phyloP scores from a whole-genome alignment of 2,329 filamentous ascomycete species.

The Ilyonectria robusta region DNA sequence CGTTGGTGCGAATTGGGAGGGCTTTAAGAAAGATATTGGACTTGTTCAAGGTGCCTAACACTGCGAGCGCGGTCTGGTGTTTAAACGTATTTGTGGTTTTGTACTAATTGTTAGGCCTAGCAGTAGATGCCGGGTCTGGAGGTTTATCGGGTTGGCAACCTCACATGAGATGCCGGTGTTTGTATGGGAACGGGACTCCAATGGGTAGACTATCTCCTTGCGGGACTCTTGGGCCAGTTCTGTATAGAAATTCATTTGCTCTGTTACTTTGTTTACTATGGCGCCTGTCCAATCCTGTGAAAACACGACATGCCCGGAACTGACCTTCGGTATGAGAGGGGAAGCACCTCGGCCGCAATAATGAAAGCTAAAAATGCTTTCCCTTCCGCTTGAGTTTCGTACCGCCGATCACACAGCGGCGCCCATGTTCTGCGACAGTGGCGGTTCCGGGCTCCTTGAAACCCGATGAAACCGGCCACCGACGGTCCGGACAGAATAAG shows the following conservation, averaged over 20 bases:
- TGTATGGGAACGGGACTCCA: neutral
- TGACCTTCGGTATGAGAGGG: neutral
- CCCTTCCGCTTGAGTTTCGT: neutral
- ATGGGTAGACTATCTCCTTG: neutral
- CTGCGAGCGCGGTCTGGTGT: neutral
- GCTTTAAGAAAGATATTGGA: neutral
- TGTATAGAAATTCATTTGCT: constrained; percentile 18
- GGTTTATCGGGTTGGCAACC: constrained; percentile 4
- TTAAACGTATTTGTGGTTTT: neutral
- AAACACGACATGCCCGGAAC: neutral
- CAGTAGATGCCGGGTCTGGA: neutral
- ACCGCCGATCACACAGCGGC: constrained; percentile 2
- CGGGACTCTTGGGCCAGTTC: neutral
- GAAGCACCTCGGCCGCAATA: neutral
- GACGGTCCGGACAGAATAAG: neutral
- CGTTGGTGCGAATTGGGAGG: neutral
- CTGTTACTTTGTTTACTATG: neutral
- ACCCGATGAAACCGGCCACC: constrained; percentile 24
- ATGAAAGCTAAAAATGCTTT: neutral
- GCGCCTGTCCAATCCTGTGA: constrained; percentile 1
- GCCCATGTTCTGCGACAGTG: constrained; percentile 5
- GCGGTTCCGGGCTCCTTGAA: constrained; percentile 4
- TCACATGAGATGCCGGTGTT: constrained; percentile 4
- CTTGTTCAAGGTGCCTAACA: neutral
- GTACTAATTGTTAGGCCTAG: constrained; percentile 12